Conservation (phyloP, 306 rosid genomes). For the Pyrus communis region DNA sequence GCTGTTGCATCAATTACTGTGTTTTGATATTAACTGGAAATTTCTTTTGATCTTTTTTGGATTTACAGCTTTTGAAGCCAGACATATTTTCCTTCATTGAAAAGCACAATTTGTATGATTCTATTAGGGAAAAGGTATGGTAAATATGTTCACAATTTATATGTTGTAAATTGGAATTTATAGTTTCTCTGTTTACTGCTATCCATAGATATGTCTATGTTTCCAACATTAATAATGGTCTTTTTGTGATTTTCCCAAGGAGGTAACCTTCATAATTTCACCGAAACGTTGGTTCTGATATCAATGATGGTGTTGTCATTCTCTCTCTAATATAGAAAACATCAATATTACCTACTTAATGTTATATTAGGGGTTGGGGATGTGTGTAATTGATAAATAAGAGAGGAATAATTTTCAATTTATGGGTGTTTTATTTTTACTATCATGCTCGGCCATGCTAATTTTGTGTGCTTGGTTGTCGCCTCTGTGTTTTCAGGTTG, state of each 20-base stretch:
- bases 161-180: background rate
- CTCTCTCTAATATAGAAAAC: slow-evolving; percentile 7
- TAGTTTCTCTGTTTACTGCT: slow-evolving; percentile 13
- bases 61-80: slow-evolving; percentile 81
- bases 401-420: slow-evolving; percentile 3
- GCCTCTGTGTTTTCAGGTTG: slow-evolving; percentile 48
- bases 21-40: slow-evolving; percentile 2
- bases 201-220: background rate
- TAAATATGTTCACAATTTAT: background rate
- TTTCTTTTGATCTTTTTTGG: slow-evolving; percentile 5
- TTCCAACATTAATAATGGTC: background rate
- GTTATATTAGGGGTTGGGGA: background rate
- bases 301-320: background rate
- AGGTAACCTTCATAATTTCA: slow-evolving; percentile 13
- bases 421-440: background rate
- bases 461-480: slow-evolving; percentile 10
- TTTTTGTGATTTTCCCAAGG: background rate
- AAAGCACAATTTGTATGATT: slow-evolving; percentile 66
- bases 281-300: background rate
- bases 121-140: slow-evolving; percentile 78
- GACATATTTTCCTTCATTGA: slow-evolving; percentile 88
- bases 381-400: slow-evolving; percentile 7
- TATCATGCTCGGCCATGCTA: background rate
- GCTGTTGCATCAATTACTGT: background rate
- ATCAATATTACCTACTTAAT: background rate